Conservation (phyloP, 1,284 basidiomycete species). For the Sporisorium exsertum region DNA sequence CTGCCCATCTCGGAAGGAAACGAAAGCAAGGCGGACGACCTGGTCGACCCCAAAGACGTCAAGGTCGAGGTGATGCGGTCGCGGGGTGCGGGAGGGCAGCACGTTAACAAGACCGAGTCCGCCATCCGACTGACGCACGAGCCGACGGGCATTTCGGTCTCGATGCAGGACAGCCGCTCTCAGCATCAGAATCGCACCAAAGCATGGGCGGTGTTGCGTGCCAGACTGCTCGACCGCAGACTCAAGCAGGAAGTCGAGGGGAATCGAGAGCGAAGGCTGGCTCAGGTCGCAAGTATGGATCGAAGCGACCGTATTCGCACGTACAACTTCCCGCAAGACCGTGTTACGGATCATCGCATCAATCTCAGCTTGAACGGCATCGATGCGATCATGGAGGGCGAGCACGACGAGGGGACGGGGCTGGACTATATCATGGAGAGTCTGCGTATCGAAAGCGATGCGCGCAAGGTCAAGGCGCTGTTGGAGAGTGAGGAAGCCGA, state of each 20-base stretch:
- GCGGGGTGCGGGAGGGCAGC: slow-evolving; percentile 95
- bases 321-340: slow-evolving; percentile 68
- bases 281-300: slow-evolving; percentile 66
- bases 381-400: slow-evolving; percentile 64
- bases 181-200: slow-evolving; percentile 79
- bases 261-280: slow-evolving; percentile 55
- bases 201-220: slow-evolving; percentile 65
- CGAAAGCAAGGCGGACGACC: slow-evolving; percentile 70
- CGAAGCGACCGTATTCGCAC: slow-evolving; percentile 66
- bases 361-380: slow-evolving; percentile 62
- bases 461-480: slow-evolving; percentile 47
- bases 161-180: slow-evolving; percentile 97
- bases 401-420: slow-evolving; percentile 54
- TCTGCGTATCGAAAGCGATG: slow-evolving; percentile 41
- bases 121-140: slow-evolving; percentile 95
- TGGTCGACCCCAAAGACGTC: slow-evolving; percentile 85
- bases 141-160: slow-evolving; percentile 92
- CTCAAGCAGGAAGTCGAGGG: slow-evolving; percentile 58
- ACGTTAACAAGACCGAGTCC: slow-evolving; percentile 98
- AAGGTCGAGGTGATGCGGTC: slow-evolving; percentile 93
- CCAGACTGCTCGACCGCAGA: slow-evolving; percentile 60
- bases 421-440: slow-evolving; percentile 56
- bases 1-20: slow-evolving; percentile 68
- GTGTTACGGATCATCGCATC: slow-evolving; percentile 67
- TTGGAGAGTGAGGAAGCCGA: slow-evolving; percentile 50